These are phyloP conservation scores for Lichtheimia corymbifera DNA, from an alignment of 371 early-diverging fungal species.

Conservation along the genomic window DNA sequence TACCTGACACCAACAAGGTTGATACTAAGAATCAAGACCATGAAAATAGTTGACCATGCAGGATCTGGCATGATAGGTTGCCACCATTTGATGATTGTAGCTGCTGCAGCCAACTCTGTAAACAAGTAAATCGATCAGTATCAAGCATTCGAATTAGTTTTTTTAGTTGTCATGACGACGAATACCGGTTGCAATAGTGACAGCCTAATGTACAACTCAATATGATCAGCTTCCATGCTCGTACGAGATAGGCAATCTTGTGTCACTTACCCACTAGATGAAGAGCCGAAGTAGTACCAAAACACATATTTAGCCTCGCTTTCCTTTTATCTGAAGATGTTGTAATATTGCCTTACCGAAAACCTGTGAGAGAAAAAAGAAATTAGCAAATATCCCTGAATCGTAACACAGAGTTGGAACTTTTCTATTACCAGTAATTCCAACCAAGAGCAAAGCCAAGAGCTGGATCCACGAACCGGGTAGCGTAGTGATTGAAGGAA, in stretches of 20 bases:
- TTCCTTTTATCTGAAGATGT: too few relatives aligned
- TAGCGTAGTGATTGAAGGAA: slow-evolving; percentile 84
- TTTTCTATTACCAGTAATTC: slow-evolving; percentile 70
- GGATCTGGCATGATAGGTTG: slow-evolving; percentile 46
- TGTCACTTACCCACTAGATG: slow-evolving; percentile 26
- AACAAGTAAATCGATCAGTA: slow-evolving; percentile 24
- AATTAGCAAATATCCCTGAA: not conserved
- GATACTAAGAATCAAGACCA: slow-evolving; percentile 41
- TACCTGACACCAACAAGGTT: slow-evolving; percentile 22
- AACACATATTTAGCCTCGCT: too few relatives aligned
- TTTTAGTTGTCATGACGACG: not conserved
- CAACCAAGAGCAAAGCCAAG: slow-evolving; percentile 84
- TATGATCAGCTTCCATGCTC: not conserved
- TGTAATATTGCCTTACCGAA: slow-evolving; percentile 19
- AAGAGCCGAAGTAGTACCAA: too few relatives aligned
- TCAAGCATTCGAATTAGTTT: not conserved
- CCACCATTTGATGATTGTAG: slow-evolving; percentile 78
- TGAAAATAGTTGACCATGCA: slow-evolving; percentile 58
- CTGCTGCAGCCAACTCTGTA: slow-evolving; percentile 74
- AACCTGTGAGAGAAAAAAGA: slow-evolving; percentile 17
- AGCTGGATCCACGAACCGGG: slow-evolving; percentile 81
- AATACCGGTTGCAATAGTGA: slow-evolving; percentile 51
- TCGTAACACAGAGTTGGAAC: not conserved
- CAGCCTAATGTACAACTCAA: slow-evolving; percentile 49
- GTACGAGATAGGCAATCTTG: not conserved